Percentiles rank a stretch among this genome's conserved stretches.
phyloP scores from a whole-genome alignment of 2,329 filamentous ascomycete species.

The Xylaria multiplex region DNA sequence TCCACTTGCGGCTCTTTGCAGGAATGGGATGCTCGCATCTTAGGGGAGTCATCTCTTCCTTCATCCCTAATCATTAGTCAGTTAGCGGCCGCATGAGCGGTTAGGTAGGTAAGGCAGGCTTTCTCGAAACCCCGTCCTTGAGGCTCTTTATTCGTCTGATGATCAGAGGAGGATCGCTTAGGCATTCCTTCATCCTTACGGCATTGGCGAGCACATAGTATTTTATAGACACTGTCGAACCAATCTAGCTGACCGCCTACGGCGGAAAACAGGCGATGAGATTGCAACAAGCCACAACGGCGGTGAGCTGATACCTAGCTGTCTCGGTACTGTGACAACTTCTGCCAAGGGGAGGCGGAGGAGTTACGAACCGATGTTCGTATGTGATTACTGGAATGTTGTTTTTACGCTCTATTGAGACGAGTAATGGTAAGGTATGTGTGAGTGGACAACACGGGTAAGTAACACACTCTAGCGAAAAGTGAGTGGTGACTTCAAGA shows the following conservation, averaged over 20 bases:
- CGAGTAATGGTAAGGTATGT: background rate
- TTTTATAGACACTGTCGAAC: background rate
- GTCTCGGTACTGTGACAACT: background rate
- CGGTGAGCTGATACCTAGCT: background rate
- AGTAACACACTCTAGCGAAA: background rate
- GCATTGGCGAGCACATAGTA: background rate
- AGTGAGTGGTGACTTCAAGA: background rate
- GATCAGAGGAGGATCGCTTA: background rate
- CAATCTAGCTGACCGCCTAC: background rate
- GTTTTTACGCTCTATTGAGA: background rate
- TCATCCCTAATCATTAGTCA: conserved; percentile 21
- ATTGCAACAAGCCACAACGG: background rate
- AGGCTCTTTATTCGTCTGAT: conserved; percentile 22
- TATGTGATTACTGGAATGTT: background rate
- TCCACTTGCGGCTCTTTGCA: conserved; percentile 32
- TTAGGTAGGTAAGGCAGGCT: background rate
- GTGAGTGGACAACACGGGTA: background rate
- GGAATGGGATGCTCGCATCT: conserved; percentile 26
- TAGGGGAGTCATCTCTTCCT: background rate
- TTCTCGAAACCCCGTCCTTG: conserved; percentile 9
- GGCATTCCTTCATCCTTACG: background rate
- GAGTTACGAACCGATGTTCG: background rate
- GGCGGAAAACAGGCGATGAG: background rate
- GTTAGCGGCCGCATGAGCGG: background rate
- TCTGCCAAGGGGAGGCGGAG: conserved; percentile 3